These are phyloP conservation scores for Talaromyces albobiverticillius DNA, from an alignment of 2,329 filamentous ascomycete genomes.

Conservation along the genomic window DNA sequence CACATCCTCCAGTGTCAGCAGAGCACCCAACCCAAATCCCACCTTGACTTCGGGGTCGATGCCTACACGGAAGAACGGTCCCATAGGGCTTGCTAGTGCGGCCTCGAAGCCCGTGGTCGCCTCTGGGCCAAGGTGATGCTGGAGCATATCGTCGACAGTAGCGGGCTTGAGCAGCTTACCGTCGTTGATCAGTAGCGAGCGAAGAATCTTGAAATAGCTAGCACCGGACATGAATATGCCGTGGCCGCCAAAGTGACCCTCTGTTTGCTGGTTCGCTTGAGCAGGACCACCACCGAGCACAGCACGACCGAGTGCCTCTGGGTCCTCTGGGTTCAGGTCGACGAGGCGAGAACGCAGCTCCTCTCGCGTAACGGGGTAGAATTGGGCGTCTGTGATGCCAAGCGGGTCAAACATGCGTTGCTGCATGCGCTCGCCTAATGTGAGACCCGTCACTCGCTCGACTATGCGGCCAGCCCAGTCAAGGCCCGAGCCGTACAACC, in stretches of 20 bases:
- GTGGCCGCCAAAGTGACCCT: conserved; percentile 44
- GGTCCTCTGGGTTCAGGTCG: conserved; percentile 39
- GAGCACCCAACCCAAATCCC: conserved; percentile 43
- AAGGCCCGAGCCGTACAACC: conserved; percentile 50
- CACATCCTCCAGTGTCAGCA: conserved; percentile 40
- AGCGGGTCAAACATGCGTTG: conserved; percentile 47
- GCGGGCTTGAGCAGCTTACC: conserved; percentile 25
- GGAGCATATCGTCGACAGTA: conserved; percentile 28
- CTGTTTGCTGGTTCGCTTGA: conserved; percentile 28
- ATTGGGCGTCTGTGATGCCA: conserved; percentile 38
- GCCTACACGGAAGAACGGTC: conserved; percentile 37
- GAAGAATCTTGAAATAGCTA: conserved; percentile 31
- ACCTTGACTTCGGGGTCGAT: conserved; percentile 29
- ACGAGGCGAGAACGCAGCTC: conserved; percentile 35
- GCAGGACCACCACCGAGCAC: conserved; percentile 30
- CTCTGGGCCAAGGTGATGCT: conserved; percentile 26
- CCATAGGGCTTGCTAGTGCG: conserved; percentile 30
- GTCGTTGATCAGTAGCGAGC: conserved; percentile 29
- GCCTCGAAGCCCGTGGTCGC: conserved; percentile 25
- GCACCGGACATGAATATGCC: conserved; percentile 36
- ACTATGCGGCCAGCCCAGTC: conserved; percentile 56
- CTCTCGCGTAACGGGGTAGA: conserved; percentile 38
- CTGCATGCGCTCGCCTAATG: conserved; percentile 45
- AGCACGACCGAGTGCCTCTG: conserved; percentile 32
- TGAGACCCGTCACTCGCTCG: conserved; percentile 45